Evolutionary conservation across 768 basidiomycete species (phyloP).

Genomic region (Coprinopsis marcescibilis): DNA sequence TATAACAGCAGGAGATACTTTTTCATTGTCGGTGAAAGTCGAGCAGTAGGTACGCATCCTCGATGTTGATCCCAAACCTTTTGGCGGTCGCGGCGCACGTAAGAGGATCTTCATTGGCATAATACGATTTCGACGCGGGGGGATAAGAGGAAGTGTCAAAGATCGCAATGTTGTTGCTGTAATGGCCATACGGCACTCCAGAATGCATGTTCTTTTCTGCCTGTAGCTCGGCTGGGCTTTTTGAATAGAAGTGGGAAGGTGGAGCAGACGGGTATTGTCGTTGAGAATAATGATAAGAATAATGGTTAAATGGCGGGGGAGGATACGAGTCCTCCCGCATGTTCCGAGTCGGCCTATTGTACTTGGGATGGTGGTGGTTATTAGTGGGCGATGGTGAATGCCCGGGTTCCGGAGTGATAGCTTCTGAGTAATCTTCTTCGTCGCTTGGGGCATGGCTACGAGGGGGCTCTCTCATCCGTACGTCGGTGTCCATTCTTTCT

Average conservation of each 20-base stretch:
- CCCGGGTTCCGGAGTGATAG: constrained; percentile 65
- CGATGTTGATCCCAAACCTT: constrained; percentile 58
- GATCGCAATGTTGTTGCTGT: constrained; percentile 6
- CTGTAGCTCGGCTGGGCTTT: background rate
- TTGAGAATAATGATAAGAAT: background rate
- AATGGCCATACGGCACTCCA: background rate
- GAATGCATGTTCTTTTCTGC: background rate
- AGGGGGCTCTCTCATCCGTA: constrained; percentile 24
- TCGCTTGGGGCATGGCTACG: constrained; percentile 51
- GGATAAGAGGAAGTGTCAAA: constrained; percentile 9
- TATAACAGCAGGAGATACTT: too few relatives aligned
- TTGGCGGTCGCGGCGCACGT: constrained; percentile 36
- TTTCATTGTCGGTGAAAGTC: constrained; percentile 61
- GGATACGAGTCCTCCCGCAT: constrained; percentile 12
- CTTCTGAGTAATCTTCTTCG: constrained; percentile 63
- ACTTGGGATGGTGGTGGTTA: constrained; percentile 15
- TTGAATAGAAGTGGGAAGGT: background rate
- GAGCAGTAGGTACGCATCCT: constrained; percentile 69
- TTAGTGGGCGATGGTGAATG: constrained; percentile 28
- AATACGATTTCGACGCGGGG: constrained; percentile 1
- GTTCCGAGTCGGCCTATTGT: constrained; percentile 13
- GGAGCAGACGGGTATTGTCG: background rate
- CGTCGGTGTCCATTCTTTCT: constrained; percentile 24
- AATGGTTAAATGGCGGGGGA: background rate
- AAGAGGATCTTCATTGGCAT: constrained; percentile 16